Conservation (phyloP, 75 land plant species). For the Pinus albicaulis region DNA sequence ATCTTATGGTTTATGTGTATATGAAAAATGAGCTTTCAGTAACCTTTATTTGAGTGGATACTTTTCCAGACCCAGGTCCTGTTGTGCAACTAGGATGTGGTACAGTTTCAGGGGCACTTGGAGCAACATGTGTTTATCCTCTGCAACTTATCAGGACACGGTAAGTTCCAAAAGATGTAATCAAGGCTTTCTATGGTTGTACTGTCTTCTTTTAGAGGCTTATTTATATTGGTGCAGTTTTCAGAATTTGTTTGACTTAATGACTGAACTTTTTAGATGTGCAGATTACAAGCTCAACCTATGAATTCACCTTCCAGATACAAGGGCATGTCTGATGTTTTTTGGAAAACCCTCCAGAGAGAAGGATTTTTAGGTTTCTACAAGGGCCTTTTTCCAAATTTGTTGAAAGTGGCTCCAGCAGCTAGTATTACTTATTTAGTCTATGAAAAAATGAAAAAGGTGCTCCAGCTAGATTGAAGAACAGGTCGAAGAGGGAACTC, state of each 20-base stretch:
- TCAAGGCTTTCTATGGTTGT: background rate
- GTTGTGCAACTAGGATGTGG: slow-evolving; percentile 80
- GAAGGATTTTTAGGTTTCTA: slow-evolving; percentile 81
- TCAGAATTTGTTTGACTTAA: background rate
- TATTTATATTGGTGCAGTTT: background rate
- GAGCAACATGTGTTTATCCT: slow-evolving; percentile 95
- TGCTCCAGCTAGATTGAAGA: slow-evolving; percentile 40
- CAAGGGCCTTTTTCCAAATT: slow-evolving; percentile 84
- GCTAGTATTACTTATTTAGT: slow-evolving; percentile 94
- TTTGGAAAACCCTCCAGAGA: slow-evolving; percentile 49
- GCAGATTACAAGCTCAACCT: slow-evolving; percentile 86
- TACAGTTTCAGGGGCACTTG: slow-evolving; percentile 83
- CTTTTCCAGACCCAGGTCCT: slow-evolving; percentile 75
- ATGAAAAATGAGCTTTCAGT: background rate
- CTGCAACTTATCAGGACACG: slow-evolving; percentile 87
- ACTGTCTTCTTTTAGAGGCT: background rate
- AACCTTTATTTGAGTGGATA: background rate
- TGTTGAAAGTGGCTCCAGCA: slow-evolving; percentile 87
- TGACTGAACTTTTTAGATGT: slow-evolving; percentile 2
- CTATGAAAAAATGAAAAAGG: slow-evolving; percentile 81
- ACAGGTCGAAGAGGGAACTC: background rate
- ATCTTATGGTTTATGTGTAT: background rate
- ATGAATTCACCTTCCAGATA: slow-evolving; percentile 29
- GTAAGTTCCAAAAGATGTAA: slow-evolving; percentile 21
- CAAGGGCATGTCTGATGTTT: slow-evolving; percentile 82